phyloP scores from a whole-genome alignment of 805 yeast species.

The Kazachstania bromeliacearum region DNA sequence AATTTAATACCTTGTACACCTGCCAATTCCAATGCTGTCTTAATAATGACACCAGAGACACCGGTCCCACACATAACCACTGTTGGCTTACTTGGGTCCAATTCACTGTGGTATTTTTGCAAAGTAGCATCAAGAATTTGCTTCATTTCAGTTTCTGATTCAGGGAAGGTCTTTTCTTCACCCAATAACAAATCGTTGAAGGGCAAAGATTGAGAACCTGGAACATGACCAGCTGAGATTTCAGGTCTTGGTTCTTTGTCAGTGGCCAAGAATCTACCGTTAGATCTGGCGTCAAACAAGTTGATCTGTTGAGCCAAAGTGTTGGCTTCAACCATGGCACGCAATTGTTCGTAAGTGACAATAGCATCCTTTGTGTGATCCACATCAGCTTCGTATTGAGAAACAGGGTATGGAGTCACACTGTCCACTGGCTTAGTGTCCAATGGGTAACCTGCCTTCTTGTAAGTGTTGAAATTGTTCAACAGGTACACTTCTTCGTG shows the following conservation, averaged over 20 bases:
- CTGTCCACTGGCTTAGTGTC: constrained; percentile 28
- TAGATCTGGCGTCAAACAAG: constrained; percentile 73
- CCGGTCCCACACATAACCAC: constrained; percentile 83
- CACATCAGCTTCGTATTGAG: constrained; percentile 30
- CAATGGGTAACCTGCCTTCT: constrained; percentile 36
- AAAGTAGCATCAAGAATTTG: constrained; percentile 42
- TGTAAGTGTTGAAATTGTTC: constrained; percentile 56
- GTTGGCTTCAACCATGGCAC: constrained; percentile 19
- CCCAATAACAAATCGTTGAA: constrained; percentile 48
- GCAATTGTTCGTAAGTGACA: constrained; percentile 52
- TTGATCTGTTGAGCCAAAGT: not conserved
- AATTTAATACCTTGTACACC: constrained; percentile 43
- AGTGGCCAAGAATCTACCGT: constrained; percentile 64
- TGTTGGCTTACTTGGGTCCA: not conserved
- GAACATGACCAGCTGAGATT: constrained; percentile 80
- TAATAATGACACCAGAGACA: constrained; percentile 84
- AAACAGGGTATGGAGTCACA: constrained; percentile 11
- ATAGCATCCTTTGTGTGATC: constrained; percentile 41
- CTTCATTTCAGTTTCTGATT: constrained; percentile 21
- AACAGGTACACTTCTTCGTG: constrained; percentile 61
- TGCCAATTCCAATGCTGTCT: constrained; percentile 57
- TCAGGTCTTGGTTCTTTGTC: constrained; percentile 89
- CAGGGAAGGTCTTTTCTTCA: constrained; percentile 39
- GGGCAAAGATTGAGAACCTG: constrained; percentile 71
- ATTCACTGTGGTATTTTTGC: constrained; percentile 16